These are phyloP conservation scores for Kluyveromyces wickerhamii DNA, from an alignment of 805 yeast species.

Conservation along the genomic window DNA sequence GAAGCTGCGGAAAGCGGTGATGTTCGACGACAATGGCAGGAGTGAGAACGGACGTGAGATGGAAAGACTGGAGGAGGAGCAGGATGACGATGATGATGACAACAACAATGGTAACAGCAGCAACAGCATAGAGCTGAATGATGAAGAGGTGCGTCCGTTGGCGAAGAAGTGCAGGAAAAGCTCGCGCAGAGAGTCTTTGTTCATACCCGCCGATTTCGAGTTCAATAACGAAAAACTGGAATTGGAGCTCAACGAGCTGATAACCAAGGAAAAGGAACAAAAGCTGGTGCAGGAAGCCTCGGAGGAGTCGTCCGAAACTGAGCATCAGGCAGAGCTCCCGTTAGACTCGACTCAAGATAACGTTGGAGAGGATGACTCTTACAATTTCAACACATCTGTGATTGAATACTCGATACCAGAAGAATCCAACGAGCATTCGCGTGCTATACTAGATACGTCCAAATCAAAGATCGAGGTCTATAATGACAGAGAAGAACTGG, in stretches of 20 bases:
- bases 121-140: conserved; percentile 2
- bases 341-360: too few relatives aligned
- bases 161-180: conserved; percentile 31
- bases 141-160: conserved; percentile 13
- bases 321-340: too few relatives aligned
- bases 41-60: conserved; percentile 6
- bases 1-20: background rate
- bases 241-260: conserved; percentile 10
- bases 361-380: conserved; percentile 8
- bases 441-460: conserved; percentile 3
- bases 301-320: too few relatives aligned
- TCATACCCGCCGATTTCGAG: conserved; percentile 29
- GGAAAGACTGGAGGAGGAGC: conserved; percentile 12
- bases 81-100: conserved; percentile 11
- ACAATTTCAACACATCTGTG: conserved; percentile 23
- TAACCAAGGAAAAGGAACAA: background rate
- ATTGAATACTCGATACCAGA: conserved; percentile 29
- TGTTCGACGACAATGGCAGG: background rate
- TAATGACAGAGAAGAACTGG: conserved; percentile 4
- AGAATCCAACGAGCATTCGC: conserved; percentile 12
- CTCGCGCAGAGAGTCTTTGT: conserved; percentile 36
- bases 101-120: background rate
- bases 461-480: conserved; percentile 6
- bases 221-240: conserved; percentile 19
- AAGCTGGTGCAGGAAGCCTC: background rate